Evolutionary conservation across 805 yeast genomes (phyloP).

Genomic region (Starmera dryadoides): DNA sequence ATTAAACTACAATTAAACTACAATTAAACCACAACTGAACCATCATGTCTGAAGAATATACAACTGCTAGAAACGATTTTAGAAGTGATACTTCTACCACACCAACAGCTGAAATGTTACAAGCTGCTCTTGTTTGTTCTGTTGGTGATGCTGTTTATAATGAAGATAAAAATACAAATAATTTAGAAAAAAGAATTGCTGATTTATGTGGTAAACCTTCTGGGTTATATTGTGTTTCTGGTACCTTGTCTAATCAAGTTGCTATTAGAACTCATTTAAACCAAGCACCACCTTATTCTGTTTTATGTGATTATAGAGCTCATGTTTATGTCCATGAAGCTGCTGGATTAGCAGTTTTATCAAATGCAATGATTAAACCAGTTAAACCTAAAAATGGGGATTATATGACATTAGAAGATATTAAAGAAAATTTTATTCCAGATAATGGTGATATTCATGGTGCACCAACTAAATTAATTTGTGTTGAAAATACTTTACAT

Average conservation of each 20-base stretch:
- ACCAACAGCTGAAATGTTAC: constrained; percentile 69
- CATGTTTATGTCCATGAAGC: constrained; percentile 85
- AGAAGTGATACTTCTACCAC: constrained; percentile 87
- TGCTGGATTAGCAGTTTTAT: constrained; percentile 82
- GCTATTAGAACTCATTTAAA: constrained; percentile 67
- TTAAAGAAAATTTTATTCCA: constrained; percentile 49
- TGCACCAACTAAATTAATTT: constrained; percentile 82
- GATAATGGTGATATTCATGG: constrained; percentile 80
- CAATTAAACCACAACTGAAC: too few species aligned
- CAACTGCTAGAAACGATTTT: constrained; percentile 37
- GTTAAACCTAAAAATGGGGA: constrained; percentile 71
- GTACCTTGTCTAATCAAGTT: constrained; percentile 86
- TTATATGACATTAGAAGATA: constrained; percentile 75
- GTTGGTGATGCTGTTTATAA: constrained; percentile 86
- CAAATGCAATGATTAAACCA: constrained; percentile 88
- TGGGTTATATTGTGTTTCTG: constrained; percentile 79
- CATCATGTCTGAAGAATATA: too few species aligned
- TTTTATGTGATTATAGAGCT: constrained; percentile 79
- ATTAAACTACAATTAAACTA: too few species aligned
- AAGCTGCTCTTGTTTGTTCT: constrained; percentile 48
- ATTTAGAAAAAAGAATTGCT: constrained; percentile 58
- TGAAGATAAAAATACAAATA: constrained; percentile 68
- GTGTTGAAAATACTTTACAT: constrained; percentile 83
- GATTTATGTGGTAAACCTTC: constrained; percentile 71
- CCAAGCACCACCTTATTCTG: constrained; percentile 81